Evolutionary conservation across 108 stramenopile genomes (phyloP).

Genomic region (Nitzschia sp.): DNA sequence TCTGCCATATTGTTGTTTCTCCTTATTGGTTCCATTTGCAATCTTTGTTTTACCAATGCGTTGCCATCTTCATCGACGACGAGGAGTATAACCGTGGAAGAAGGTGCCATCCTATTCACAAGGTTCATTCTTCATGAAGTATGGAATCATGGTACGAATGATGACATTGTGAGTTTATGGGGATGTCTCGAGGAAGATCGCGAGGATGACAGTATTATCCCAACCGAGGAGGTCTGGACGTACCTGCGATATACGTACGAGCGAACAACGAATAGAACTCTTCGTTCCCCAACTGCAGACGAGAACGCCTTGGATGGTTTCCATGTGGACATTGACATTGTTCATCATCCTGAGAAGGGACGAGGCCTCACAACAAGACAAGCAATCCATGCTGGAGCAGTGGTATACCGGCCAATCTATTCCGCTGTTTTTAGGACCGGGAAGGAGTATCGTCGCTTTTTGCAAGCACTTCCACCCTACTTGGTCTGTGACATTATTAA

Average conservation of each 20-base stretch:
- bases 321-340: slow-evolving; percentile 1
- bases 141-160: no score
- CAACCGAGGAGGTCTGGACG: background rate
- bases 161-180: no score
- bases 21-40: no score
- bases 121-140: no score
- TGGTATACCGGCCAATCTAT: background rate
- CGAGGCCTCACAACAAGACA: background rate
- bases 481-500: slow-evolving; percentile 5
- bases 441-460: background rate
- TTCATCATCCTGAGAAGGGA: background rate
- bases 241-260: background rate
- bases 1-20: no score
- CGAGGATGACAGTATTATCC: background rate
- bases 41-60: no score
- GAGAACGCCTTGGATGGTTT: slow-evolving; percentile 3
- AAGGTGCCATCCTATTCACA: no score
- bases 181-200: no score
- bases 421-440: background rate
- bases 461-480: background rate
- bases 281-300: background rate
- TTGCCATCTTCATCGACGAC: no score
- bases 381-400: background rate
- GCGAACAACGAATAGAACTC: background rate
- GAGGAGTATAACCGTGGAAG: no score